phyloP scores from a whole-genome alignment of 2,329 filamentous ascomycete species.

The Truncatella angustata region DNA sequence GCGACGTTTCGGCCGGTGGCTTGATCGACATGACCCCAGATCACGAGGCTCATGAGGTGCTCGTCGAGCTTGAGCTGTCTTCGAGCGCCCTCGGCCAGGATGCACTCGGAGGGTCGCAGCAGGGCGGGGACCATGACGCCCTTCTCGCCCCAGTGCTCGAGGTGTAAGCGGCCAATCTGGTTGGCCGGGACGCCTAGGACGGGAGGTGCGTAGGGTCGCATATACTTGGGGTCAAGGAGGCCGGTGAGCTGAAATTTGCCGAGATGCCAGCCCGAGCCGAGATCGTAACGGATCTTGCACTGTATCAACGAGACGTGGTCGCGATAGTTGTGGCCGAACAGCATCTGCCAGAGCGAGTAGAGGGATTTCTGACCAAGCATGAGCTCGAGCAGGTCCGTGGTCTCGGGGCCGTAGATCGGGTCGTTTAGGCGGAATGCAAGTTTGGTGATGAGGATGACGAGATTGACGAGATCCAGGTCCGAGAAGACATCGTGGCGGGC shows the following conservation, averaged over 20 bases:
- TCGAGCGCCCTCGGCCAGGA: constrained; percentile 54
- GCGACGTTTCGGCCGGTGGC: constrained; percentile 48
- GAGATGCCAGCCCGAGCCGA: constrained; percentile 28
- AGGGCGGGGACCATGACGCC: constrained; percentile 40
- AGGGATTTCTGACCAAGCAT: constrained; percentile 59
- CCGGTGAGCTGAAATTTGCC: constrained; percentile 17
- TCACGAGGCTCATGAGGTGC: constrained; percentile 54
- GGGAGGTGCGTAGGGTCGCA: constrained; percentile 9
- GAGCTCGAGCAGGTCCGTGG: constrained; percentile 50
- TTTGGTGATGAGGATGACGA: constrained; percentile 68
- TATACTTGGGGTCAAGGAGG: not conserved
- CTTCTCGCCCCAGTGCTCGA: constrained; percentile 54
- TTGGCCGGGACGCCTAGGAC: constrained; percentile 51
- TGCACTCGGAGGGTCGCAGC: constrained; percentile 54
- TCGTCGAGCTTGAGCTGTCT: constrained; percentile 52
- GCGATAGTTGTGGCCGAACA: constrained; percentile 55
- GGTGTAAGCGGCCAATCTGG: constrained; percentile 50
- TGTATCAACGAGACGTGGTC: constrained; percentile 50
- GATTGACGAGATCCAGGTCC: constrained; percentile 58
- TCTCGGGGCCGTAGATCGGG: constrained; percentile 53
- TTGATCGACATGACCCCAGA: constrained; percentile 62
- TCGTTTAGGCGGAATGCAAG: constrained; percentile 68
- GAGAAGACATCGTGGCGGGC: constrained; percentile 53
- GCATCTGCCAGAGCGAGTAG: constrained; percentile 55
- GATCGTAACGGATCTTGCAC: constrained; percentile 58